Percentiles rank a stretch among this genome's conserved stretches.
Evolutionary conservation across 352 stramenopile species (phyloP).

Genomic region (Phytophthora sansomeana): DNA sequence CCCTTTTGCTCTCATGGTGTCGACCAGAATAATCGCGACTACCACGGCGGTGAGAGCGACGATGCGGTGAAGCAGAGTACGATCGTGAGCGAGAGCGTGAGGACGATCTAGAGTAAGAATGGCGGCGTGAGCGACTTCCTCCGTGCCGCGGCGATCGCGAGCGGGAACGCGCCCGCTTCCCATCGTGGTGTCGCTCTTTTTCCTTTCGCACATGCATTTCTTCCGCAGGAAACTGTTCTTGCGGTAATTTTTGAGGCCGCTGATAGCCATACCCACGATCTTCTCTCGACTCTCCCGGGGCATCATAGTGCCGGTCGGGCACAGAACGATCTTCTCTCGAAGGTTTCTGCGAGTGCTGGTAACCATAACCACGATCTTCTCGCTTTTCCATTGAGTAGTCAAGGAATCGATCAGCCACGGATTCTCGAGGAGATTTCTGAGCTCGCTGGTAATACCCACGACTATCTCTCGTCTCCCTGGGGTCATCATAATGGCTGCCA

Average conservation of each 20-base stretch:
- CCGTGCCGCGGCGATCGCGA: constrained; percentile 42
- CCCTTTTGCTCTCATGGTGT: constrained; percentile 24
- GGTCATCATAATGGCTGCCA: constrained; percentile 18
- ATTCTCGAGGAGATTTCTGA: constrained; percentile 15
- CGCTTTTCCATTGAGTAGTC: constrained; percentile 9
- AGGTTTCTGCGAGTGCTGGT: constrained; percentile 20
- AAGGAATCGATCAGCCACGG: constrained; percentile 14
- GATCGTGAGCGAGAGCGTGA: constrained; percentile 56
- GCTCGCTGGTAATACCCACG: constrained; percentile 32
- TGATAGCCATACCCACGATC: constrained; percentile 32
- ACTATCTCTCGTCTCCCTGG: constrained; percentile 30
- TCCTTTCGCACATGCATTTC: constrained; percentile 9
- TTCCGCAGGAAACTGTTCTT: constrained; percentile 16
- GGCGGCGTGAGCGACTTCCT: constrained; percentile 36
- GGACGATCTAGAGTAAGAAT: constrained; percentile 47
- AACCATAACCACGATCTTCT: constrained; percentile 27
- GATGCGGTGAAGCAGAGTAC: constrained; percentile 36
- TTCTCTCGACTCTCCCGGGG: constrained; percentile 15
- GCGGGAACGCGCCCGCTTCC: constrained; percentile 37
- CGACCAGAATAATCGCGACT: constrained; percentile 32
- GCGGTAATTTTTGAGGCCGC: constrained; percentile 8
- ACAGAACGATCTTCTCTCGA: constrained; percentile 7
- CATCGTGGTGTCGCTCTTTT: constrained; percentile 31
- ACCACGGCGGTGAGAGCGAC: constrained; percentile 29
- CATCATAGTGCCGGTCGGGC: constrained; percentile 3